Evolutionary conservation across 495 filamentous ascomycete species (phyloP).

Genomic region (Daldinia loculata): DNA sequence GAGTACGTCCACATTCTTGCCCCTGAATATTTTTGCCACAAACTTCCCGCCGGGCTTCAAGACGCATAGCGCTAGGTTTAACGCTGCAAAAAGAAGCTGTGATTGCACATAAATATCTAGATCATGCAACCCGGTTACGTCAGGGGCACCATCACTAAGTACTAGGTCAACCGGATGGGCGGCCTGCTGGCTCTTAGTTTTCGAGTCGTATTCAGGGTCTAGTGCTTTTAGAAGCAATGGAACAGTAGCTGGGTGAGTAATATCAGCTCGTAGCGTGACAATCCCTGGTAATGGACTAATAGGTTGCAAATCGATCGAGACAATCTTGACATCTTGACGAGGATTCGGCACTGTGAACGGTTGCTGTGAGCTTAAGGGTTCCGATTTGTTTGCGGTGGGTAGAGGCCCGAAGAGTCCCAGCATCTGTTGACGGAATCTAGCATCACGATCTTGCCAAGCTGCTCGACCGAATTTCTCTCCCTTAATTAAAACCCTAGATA

Average conservation of each 20-base stretch:
- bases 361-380: conserved; percentile 31
- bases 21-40: conserved; percentile 96
- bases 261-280: conserved; percentile 89
- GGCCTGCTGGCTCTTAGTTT: conserved; percentile 57
- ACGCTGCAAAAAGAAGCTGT: conserved; percentile 89
- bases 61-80: conserved; percentile 91
- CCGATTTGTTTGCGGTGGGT: conserved; percentile 38
- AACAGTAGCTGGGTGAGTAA: conserved; percentile 95
- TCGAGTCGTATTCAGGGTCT: conserved; percentile 73
- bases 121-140: conserved; percentile 96
- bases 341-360: conserved; percentile 55
- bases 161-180: conserved; percentile 86
- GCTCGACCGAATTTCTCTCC: conserved; percentile 86
- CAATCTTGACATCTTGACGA: conserved; percentile 84
- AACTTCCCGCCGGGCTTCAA: conserved; percentile 93
- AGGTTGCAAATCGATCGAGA: conserved; percentile 93
- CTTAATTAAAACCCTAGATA: conserved; percentile 90
- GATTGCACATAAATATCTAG: conserved; percentile 98
- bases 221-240: conserved; percentile 85
- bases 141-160: conserved; percentile 92
- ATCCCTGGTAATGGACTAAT: conserved; percentile 94
- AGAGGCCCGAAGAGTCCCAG: conserved; percentile 53
- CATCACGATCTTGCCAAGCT: conserved; percentile 85
- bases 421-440: conserved; percentile 64
- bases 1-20: conserved; percentile 88